Evolutionary conservation across 208 protist species (phyloP).

Genomic region (Balamuthia mandrillaris): DNA sequence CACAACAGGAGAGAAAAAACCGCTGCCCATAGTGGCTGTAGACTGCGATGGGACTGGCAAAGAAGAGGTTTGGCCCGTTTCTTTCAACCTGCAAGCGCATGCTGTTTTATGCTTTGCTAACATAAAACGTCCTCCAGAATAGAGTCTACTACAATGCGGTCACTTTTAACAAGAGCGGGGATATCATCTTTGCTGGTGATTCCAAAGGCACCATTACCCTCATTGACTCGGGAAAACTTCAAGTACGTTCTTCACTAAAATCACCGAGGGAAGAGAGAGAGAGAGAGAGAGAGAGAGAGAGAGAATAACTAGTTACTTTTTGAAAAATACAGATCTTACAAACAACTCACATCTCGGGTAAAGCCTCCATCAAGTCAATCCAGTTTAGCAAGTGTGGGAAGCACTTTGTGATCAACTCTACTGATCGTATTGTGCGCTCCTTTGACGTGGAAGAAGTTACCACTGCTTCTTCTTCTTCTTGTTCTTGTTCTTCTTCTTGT

Average conservation of each 20-base stretch:
- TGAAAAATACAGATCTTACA: not conserved
- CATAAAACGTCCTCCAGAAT: not conserved
- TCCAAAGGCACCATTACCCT: conserved; percentile 27
- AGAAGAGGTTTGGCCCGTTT: too few species aligned
- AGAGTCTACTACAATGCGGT: not conserved
- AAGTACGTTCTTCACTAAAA: not conserved
- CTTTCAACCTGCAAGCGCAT: not conserved
- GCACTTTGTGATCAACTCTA: conserved; percentile 46
- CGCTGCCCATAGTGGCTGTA: too few species aligned
- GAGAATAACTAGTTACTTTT: not conserved
- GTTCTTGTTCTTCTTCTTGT: too few species aligned
- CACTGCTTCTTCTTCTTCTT: too few species aligned
- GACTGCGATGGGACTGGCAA: too few species aligned
- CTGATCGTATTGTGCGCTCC: conserved; percentile 46
- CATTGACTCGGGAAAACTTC: not conserved
- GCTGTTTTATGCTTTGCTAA: not conserved
- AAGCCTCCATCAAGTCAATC: conserved; percentile 50
- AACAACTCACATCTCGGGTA: conserved; percentile 8
- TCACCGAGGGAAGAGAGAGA: not conserved
- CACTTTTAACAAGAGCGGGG: conserved; percentile 30
- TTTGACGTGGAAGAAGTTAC: too few species aligned
- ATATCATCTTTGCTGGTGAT: conserved; percentile 36
- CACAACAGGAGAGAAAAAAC: not conserved
- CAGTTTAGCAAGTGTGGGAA: conserved; percentile 50
- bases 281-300: not conserved